Base-by-base conservation (phyloP, 306 rosid genomes). In the Acmispon strigosus region DNA sequence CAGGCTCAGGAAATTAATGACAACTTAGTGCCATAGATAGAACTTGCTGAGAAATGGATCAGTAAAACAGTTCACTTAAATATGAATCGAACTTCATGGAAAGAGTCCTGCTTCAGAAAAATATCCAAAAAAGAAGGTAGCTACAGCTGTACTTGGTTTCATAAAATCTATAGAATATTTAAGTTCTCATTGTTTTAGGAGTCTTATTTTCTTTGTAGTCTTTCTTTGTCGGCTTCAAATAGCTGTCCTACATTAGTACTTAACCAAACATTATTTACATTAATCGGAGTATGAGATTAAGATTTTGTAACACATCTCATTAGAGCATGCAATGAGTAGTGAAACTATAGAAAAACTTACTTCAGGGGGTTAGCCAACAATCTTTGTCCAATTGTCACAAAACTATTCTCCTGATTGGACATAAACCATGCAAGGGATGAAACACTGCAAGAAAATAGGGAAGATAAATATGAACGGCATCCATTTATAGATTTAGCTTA, bases 381-480 rank as follows among this genome's bases (percentile, higher is more conserved):
- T 82, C 98, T 87, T 83, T 94, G 98, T 69, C 95, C 98, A 39
- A 94, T 90, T 62, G 98, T 94, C 59, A 94, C 97, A 87, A 94
- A 94, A 84, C 98, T 89, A 60, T 70, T 77, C 84, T 94, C 98
- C 72, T 94, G 98, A 83, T 87, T 87, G 17, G 98, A 94, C 98
- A 94, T 94, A 75, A 94, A 94, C 98, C 97, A 90, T 3, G 97
- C 98, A 75, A 94, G 96, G 59, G 97, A 94, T 36, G 98, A 94
- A 74, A 94, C 98, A 94, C 98, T 90, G 89, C 87, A 86, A 65
- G 51, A 77, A 56, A 73, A 57, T 20, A 59, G 34, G 48, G 52
- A 19, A 66, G 56, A 69, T 51, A 47, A 71, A 51, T 44, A 62
- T 55, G 29, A 76, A 64, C 9, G 27, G 32, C 22, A 54, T 13